These are phyloP conservation scores for Aureobasidium sp. DNA, from an alignment of 2,329 filamentous ascomycete genomes.

Conservation along the genomic window DNA sequence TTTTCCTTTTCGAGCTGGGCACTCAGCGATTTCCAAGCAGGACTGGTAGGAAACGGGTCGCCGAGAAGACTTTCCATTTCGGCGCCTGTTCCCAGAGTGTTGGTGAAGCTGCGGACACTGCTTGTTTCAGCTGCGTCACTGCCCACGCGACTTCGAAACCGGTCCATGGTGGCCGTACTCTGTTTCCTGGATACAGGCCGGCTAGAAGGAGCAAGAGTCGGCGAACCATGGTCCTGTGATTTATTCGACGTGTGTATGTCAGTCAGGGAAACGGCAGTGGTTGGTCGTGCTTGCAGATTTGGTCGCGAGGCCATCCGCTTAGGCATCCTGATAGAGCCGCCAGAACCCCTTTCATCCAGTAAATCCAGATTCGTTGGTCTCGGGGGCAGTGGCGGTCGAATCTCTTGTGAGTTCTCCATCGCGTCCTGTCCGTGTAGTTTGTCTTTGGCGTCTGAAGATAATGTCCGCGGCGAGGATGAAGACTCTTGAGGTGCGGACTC, in stretches of 20 bases:
- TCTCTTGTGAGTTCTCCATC: conserved; percentile 24
- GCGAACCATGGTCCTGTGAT: conserved; percentile 49
- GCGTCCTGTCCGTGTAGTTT: not conserved
- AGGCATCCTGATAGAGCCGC: conserved; percentile 28
- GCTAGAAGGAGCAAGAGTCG: conserved; percentile 24
- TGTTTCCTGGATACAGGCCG: conserved; percentile 33
- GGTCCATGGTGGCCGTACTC: conserved; percentile 33
- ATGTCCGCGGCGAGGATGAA: not conserved
- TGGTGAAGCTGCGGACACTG: conserved; percentile 61
- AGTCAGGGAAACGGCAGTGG: conserved; percentile 75
- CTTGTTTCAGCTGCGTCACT: conserved; percentile 57
- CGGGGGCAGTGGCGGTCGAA: conserved; percentile 33
- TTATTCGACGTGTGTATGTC: conserved; percentile 67
- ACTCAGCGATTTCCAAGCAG: conserved; percentile 61
- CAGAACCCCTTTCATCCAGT: conserved; percentile 25
- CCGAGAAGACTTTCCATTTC: conserved; percentile 79
- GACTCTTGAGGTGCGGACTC: not conserved
- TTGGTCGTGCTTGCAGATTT: conserved; percentile 57
- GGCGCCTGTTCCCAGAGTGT: conserved; percentile 54
- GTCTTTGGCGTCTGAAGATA: not conserved
- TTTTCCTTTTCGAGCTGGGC: conserved; percentile 50
- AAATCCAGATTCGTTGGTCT: conserved; percentile 25
- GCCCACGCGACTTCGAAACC: conserved; percentile 39
- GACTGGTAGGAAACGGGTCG: conserved; percentile 55
- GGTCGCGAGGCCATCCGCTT: conserved; percentile 31